Conservation (phyloP, 106 monocot species). For the Phalaenopsis equestris region DNA sequence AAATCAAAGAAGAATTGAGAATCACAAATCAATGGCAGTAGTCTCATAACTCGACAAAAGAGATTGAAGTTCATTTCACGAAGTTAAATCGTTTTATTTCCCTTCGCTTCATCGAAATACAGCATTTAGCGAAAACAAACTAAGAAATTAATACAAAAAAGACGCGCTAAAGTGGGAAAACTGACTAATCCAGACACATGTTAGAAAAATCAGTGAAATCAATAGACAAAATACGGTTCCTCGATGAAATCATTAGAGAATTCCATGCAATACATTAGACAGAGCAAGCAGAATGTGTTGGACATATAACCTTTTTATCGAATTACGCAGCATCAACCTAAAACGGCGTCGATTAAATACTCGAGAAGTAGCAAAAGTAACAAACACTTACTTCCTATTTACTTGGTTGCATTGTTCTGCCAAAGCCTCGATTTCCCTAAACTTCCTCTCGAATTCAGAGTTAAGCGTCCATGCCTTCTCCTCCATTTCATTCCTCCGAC, state of each 20-base stretch:
- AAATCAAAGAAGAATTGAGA: background rate
- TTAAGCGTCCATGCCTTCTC: slow-evolving; percentile 72
- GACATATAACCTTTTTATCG: background rate
- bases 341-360: background rate
- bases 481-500: slow-evolving; percentile 34
- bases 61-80: background rate
- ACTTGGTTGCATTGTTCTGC: slow-evolving; percentile 66
- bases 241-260: background rate
- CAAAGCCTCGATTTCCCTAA: slow-evolving; percentile 43
- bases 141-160: background rate
- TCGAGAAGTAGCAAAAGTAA: background rate
- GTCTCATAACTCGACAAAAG: background rate
- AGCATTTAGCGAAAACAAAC: background rate
- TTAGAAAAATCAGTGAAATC: background rate
- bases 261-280: background rate
- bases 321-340: background rate
- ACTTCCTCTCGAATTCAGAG: slow-evolving; percentile 18
- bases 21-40: background rate
- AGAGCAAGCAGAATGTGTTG: background rate
- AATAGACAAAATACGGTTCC: background rate
- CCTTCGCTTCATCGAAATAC: background rate
- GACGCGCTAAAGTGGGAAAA: no score
- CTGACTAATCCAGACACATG: background rate
- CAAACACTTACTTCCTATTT: slow-evolving; percentile 43
- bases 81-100: background rate